These are phyloP conservation scores for Penicillium expansum DNA, from an alignment of 2,329 filamentous ascomycete species.

Conservation along the genomic window DNA sequence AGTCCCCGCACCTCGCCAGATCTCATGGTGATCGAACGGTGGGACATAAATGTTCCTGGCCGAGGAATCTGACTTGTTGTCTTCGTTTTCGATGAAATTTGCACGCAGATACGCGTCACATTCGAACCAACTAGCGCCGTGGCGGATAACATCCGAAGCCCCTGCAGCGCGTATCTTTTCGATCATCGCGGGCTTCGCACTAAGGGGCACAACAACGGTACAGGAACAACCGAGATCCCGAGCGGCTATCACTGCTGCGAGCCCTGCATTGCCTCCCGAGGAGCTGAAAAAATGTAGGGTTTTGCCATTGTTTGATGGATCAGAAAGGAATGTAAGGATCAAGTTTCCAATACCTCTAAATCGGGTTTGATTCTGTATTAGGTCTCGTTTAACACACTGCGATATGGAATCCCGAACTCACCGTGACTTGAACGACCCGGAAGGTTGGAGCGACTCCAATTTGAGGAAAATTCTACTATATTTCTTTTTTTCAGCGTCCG, in stretches of 20 bases:
- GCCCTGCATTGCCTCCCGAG: constrained; percentile 76
- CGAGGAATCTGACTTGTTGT: background rate
- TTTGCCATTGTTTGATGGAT: constrained; percentile 28
- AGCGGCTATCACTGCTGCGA: constrained; percentile 72
- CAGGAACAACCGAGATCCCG: constrained; percentile 59
- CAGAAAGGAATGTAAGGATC: constrained; percentile 28
- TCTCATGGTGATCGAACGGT: constrained; percentile 39
- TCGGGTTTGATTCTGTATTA: background rate
- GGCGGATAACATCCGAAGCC: constrained; percentile 60
- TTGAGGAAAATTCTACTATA: constrained; percentile 73
- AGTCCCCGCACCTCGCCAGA: constrained; percentile 38
- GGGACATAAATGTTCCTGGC: constrained; percentile 34
- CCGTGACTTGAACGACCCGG: constrained; percentile 77
- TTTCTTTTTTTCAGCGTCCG: background rate
- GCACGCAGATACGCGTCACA: constrained; percentile 65
- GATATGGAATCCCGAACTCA: constrained; percentile 10
- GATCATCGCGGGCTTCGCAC: constrained; percentile 65
- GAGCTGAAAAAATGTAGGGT: constrained; percentile 70
- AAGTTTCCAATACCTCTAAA: constrained; percentile 39
- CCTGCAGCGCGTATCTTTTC: constrained; percentile 65
- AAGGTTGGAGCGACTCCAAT: constrained; percentile 75
- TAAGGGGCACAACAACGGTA: constrained; percentile 69
- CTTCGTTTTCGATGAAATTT: constrained; percentile 37
- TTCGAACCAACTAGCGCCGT: constrained; percentile 65
- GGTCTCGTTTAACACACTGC: background rate